Conservation (phyloP, 2,329 filamentous ascomycete species). For the Fusarium verrucosum region DNA sequence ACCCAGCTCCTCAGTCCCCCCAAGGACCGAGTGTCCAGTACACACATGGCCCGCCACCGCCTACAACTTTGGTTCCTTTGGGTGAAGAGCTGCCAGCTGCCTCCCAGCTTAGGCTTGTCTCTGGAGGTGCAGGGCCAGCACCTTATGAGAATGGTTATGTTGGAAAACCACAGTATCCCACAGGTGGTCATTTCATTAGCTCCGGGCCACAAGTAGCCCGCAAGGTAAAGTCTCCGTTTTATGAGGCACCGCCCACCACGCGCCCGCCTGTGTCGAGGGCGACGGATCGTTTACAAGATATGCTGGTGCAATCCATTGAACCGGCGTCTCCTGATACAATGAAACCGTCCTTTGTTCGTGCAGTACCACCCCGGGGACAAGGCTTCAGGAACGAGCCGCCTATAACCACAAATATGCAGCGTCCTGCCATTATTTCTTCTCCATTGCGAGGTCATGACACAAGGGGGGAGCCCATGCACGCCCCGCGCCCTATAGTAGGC, state of each 20-base stretch:
- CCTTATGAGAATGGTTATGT: slow-evolving; percentile 45
- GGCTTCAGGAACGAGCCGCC: slow-evolving; percentile 35
- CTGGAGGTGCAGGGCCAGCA: slow-evolving; percentile 32
- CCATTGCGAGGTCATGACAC: slow-evolving; percentile 26
- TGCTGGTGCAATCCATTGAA: slow-evolving; percentile 59
- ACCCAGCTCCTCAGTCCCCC: slow-evolving; percentile 20
- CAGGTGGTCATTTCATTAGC: slow-evolving; percentile 30
- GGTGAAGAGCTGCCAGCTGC: slow-evolving; percentile 29
- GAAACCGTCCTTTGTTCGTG: slow-evolving; percentile 50
- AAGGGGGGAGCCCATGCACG: slow-evolving; percentile 30
- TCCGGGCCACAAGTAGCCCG: slow-evolving; percentile 31
- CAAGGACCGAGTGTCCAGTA: slow-evolving; percentile 13
- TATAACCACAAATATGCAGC: slow-evolving; percentile 32
- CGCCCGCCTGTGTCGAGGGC: slow-evolving; percentile 32
- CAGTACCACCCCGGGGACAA: slow-evolving; percentile 45
- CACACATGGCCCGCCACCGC: slow-evolving; percentile 21
- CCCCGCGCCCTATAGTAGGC: slow-evolving; percentile 23
- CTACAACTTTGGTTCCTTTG: slow-evolving; percentile 10
- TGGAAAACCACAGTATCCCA: slow-evolving; percentile 32
- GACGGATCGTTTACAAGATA: slow-evolving; percentile 49
- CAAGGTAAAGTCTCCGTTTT: slow-evolving; percentile 43
- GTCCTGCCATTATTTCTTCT: slow-evolving; percentile 34
- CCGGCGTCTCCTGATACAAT: slow-evolving; percentile 51
- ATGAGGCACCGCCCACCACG: slow-evolving; percentile 33
- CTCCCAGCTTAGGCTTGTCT: slow-evolving; percentile 34